Evolutionary conservation across 176 grass and related monocot species (phyloP).

Genomic region (Eleusine indica): DNA sequence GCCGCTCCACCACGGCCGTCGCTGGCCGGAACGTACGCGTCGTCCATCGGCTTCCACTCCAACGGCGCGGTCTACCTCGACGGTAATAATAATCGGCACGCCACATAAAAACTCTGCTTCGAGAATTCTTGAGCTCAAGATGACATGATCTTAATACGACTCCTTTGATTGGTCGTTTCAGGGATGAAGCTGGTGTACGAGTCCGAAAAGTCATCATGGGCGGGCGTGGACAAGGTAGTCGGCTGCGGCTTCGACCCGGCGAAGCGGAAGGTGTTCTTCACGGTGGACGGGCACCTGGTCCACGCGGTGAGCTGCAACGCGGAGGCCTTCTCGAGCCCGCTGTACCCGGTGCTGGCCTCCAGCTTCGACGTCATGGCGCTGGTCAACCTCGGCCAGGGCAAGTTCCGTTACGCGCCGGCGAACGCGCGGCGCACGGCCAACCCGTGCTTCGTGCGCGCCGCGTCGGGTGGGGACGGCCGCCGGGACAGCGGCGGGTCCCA

Average conservation of each 20-base stretch:
- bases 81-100: conserved; percentile 53
- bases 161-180: conserved; percentile 22
- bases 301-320: conserved; percentile 83
- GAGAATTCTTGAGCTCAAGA: not conserved
- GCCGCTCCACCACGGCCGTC: conserved; percentile 21
- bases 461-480: conserved; percentile 25
- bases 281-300: conserved; percentile 69
- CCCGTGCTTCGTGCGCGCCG: conserved; percentile 72
- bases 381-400: conserved; percentile 93
- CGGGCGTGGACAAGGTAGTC: conserved; percentile 72
- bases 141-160: not conserved
- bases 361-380: conserved; percentile 81
- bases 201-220: conserved; percentile 73
- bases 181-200: conserved; percentile 87
- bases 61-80: conserved; percentile 83
- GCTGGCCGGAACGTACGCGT: conserved; percentile 64
- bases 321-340: conserved; percentile 66
- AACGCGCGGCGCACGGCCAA: conserved; percentile 73
- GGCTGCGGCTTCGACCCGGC: conserved; percentile 88
- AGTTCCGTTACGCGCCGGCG: conserved; percentile 83
- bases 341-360: conserved; percentile 71
- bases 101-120: not conserved
- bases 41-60: conserved; percentile 93
- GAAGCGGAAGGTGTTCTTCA: conserved; percentile 95
- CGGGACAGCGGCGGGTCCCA: not conserved